These are phyloP conservation scores for Mycena olivaceomarginata DNA, from an alignment of 768 basidiomycete genomes.

Conservation along the genomic window DNA sequence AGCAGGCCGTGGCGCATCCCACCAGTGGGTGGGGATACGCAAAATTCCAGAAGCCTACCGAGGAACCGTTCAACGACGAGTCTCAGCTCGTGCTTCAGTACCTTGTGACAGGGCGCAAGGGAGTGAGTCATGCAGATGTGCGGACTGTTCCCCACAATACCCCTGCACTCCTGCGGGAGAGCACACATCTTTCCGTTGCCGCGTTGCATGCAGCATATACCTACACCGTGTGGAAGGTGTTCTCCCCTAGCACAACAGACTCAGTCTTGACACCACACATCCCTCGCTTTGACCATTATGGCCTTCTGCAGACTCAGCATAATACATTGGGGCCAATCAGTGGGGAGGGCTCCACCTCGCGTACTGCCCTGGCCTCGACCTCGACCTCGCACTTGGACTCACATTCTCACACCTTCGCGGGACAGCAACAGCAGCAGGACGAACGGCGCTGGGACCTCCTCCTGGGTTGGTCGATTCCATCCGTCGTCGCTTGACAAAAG, in stretches of 20 bases:
- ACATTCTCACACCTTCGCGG: neutral
- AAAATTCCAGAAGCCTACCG: constrained; percentile 11
- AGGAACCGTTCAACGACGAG: constrained; percentile 19
- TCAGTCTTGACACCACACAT: neutral
- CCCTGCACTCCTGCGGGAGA: constrained; percentile 21
- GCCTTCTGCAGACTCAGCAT: neutral
- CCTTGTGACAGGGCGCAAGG: neutral
- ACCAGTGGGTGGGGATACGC: constrained; percentile 17
- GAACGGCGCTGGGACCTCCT: constrained; percentile 22
- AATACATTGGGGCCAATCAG: neutral
- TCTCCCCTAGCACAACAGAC: neutral
- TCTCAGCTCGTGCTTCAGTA: constrained; percentile 29
- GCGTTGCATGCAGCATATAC: constrained; percentile 27
- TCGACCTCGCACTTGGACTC: neutral
- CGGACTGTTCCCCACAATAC: constrained; percentile 20
- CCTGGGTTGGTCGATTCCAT: constrained; percentile 22
- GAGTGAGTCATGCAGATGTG: neutral
- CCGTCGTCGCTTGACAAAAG: constrained; percentile 3
- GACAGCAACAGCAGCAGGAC: constrained; percentile 25
- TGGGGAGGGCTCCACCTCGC: constrained; percentile 19
- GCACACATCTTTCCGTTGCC: constrained; percentile 20
- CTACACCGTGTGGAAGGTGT: constrained; percentile 22
- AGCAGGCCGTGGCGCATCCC: constrained; percentile 1
- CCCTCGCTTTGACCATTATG: constrained; percentile 13
- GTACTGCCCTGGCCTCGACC: constrained; percentile 11